Evolutionary conservation across 371 early-diverging fungal species (phyloP), one percentile per base, ranked within the genome.

Genomic region (Actinomortierella ambigua): DNA sequence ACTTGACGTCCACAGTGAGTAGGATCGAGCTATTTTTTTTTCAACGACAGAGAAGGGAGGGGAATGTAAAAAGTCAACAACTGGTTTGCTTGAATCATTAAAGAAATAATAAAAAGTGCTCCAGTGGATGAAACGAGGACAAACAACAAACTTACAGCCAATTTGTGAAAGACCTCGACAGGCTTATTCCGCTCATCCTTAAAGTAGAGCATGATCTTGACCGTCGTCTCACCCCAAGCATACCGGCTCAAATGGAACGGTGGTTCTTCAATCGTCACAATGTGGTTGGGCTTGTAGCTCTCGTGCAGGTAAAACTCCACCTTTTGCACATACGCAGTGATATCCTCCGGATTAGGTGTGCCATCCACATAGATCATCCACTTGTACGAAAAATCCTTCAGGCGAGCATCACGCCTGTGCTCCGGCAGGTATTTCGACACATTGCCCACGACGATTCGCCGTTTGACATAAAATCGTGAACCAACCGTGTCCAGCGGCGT

Each of bases 181-280:
- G 94, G 88, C 65, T 93, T 93, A 76, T 96, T 97, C 41, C 88
- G 78, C 3, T 75, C 68, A 58, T 83, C 84, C 17, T 82, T 82
- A 77, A 97, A 96, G 62, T 83, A 86, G 11, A 97, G 53, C 56
- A 93, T 90, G 15, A 95, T 75, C 23, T 94, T 85, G 48, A 96
- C 79, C 14, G 95, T 94, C 59, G 95, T 96, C 76, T 97, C 97
- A 7, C 98, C 98, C 96, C 96, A 97, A 0, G 96, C 98, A 57
- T 86, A 84, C 1, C 95, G 83, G 11, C 90, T 90, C 47, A 96
- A 64, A 55, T 90, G 89, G 65, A 94, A 95, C 0, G 92, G 94
- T 0, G 97, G 87, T 40, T 85, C 83, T 0, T 77, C 75, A 2
- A 96, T 84, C 34, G 94, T 95, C 5, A 96, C 84, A 6, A 95